Evolutionary conservation across 176 grass and related monocot species (phyloP).

Genomic region (Ampelocalamus luodianensis): DNA sequence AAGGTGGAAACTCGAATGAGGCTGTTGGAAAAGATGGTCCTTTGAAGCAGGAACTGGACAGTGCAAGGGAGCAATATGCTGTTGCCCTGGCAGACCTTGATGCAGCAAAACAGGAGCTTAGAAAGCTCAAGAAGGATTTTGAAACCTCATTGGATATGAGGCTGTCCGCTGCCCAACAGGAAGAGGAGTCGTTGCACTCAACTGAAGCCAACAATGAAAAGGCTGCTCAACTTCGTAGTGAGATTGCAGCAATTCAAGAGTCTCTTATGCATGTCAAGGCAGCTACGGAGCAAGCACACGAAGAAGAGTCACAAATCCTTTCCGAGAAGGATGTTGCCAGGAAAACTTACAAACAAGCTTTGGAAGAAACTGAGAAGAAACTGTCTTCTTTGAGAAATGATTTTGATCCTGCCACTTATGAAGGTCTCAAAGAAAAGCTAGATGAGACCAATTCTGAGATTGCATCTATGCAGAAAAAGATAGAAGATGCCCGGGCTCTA

Average conservation of each 20-base stretch:
- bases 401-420: conserved; percentile 69
- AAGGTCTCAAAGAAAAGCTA: conserved; percentile 71
- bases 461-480: conserved; percentile 71
- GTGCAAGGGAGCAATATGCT: conserved; percentile 72
- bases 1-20: conserved; percentile 57
- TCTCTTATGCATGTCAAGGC: conserved; percentile 78
- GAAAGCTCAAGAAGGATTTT: conserved; percentile 93
- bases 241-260: conserved; percentile 72
- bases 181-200: conserved; percentile 73
- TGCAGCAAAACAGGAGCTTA: conserved; percentile 88
- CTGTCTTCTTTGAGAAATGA: conserved; percentile 71
- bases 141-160: conserved; percentile 80
- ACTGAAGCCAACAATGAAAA: conserved; percentile 74
- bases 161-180: conserved; percentile 74
- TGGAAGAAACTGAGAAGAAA: conserved; percentile 85
- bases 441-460: conserved; percentile 71
- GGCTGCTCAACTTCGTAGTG: conserved; percentile 66
- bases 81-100: conserved; percentile 81
- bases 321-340: conserved; percentile 73
- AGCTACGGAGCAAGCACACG: conserved; percentile 76
- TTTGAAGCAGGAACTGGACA: conserved; percentile 80
- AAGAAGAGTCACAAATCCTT: conserved; percentile 78
- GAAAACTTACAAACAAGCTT: conserved; percentile 66
- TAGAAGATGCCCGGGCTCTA: conserved; percentile 67
- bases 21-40: conserved; percentile 62